Percentiles rank a stretch among this genome's conserved stretches.
These are phyloP conservation scores for Huntiella decipiens DNA, from an alignment of 2,329 filamentous ascomycete genomes.

Conservation along the genomic window DNA sequence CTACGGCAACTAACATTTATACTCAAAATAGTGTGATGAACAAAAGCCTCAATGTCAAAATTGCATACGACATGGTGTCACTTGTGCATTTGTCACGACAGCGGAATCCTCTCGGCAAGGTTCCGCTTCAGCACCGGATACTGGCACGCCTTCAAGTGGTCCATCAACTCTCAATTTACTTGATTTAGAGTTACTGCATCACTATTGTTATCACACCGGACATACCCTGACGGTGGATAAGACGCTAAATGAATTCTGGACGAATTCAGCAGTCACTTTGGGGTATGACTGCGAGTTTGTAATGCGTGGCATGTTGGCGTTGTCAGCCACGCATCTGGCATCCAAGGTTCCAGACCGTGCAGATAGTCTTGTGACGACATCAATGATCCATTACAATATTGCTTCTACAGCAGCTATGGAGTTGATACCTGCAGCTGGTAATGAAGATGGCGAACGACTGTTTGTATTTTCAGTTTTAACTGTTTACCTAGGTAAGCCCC, in stretches of 20 bases:
- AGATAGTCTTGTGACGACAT: constrained; percentile 9
- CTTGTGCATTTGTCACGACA: constrained; percentile 14
- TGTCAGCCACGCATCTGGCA: constrained; percentile 30
- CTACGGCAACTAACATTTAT: not conserved
- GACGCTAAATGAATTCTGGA: constrained; percentile 25
- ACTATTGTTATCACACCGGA: constrained; percentile 29
- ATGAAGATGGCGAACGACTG: constrained; percentile 14
- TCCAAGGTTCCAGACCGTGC: constrained; percentile 11
- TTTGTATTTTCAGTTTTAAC: constrained; percentile 19
- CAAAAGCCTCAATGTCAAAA: constrained; percentile 15
- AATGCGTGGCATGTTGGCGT: constrained; percentile 28
- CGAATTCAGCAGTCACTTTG: constrained; percentile 26
- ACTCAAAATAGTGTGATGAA: constrained; percentile 14
- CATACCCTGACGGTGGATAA: constrained; percentile 25
- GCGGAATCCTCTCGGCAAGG: constrained; percentile 9
- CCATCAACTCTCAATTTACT: constrained; percentile 18
- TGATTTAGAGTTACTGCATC: constrained; percentile 33
- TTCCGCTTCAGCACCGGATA: constrained; percentile 7
- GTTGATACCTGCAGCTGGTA: constrained; percentile 13
- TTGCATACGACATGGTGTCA: constrained; percentile 15
- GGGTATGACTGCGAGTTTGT: constrained; percentile 28
- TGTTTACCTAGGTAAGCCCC: constrained; percentile 17
- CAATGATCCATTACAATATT: constrained; percentile 16
- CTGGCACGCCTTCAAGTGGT: constrained; percentile 3
- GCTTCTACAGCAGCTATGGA: constrained; percentile 16